Base-by-base conservation (phyloP, 2,329 filamentous ascomycete genomes). In the Aspergillus transmontanensis region DNA sequence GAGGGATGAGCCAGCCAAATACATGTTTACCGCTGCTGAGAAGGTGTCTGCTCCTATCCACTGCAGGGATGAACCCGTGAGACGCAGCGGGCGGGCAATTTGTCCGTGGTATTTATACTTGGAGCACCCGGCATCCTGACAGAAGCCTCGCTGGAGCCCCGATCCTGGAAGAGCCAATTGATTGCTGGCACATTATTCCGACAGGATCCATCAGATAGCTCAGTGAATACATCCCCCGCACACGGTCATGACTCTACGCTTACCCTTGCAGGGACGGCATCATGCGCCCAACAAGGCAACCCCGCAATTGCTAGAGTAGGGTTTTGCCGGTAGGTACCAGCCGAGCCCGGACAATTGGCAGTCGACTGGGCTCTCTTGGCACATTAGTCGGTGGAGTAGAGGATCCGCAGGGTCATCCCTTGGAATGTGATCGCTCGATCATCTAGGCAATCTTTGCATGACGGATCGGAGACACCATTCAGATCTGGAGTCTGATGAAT, bases 181-280 rank as follows among this genome's bases (percentile, higher is more conserved):
- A 26, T 55, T 39, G 30, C 21, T 26, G n/a, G 32, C 34, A 36
- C n/a, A 14, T 3, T 36, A 21, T 14, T 14, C 30, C 28, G 30
- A 54, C 23, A 19, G 30, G 30, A 19, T 54, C 30, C 51, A 36
- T 36, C 30, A 36, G 21, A 23, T 19, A 39, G 11, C 51, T n/a
- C 16, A 55, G 51, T 55, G 51, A 55, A 39, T 55, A 23, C 26
- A 23, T 39, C n/a, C 51, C 51, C 51, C 51, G 51, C 51, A 54
- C 51, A 54, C 14, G 32, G 51, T 30, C 51, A 11, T 36, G 51
- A 16, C 6, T 36, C 30, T 54, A 36, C 19, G 30, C 30, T 6
- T 36, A 54, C 30, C 51, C 51, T 54, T 54, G 51, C 51, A 54
- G 51, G 28, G n/a, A 21, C 30, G n/a, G 28, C 30, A 54, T 54